Evolutionary conservation across 768 basidiomycete species (phyloP).

Genomic region (Rhizopogon roseolus): DNA sequence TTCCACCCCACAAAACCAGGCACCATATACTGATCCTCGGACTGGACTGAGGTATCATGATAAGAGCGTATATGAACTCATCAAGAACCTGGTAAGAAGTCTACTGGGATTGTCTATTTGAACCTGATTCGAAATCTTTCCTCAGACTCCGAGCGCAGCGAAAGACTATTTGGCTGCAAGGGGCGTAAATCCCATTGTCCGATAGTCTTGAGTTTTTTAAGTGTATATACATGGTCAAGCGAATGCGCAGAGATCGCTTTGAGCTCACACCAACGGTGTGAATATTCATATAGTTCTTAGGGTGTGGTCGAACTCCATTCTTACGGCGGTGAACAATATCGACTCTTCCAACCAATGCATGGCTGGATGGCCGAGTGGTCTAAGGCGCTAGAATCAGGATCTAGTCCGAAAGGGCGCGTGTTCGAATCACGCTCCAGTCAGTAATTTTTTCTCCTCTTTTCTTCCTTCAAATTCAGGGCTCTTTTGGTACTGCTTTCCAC

Average conservation of each 20-base stretch:
- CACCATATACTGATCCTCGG: conserved; percentile 79
- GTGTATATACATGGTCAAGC: too few relatives aligned
- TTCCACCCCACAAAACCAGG: conserved; percentile 33
- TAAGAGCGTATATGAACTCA: conserved; percentile 81
- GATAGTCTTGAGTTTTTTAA: conserved; percentile 15
- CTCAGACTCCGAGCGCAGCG: conserved; percentile 61
- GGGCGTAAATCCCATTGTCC: conserved; percentile 46
- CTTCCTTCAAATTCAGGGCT: too few relatives aligned
- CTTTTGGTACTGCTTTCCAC: too few relatives aligned
- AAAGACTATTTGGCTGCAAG: conserved; percentile 70
- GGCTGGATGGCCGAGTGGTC: conserved; percentile 40
- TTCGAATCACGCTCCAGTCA: conserved; percentile 35
- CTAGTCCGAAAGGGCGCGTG: conserved; percentile 30
- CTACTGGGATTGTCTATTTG: too few relatives aligned
- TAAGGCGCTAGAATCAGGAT: conserved; percentile 43
- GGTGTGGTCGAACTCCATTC: too few relatives aligned
- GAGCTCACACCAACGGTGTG: too few relatives aligned
- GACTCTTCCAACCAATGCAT: not conserved
- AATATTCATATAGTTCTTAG: too few relatives aligned
- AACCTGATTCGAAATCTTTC: not conserved
- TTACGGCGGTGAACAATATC: too few relatives aligned
- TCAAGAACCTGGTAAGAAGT: conserved; percentile 63
- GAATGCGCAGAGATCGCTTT: too few relatives aligned
- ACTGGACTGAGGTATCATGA: conserved; percentile 80
- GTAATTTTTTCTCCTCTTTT: conserved; percentile 7